Conservation (phyloP, 176 grass and related monocot genomes). For the Elymus sibiricus region DNA sequence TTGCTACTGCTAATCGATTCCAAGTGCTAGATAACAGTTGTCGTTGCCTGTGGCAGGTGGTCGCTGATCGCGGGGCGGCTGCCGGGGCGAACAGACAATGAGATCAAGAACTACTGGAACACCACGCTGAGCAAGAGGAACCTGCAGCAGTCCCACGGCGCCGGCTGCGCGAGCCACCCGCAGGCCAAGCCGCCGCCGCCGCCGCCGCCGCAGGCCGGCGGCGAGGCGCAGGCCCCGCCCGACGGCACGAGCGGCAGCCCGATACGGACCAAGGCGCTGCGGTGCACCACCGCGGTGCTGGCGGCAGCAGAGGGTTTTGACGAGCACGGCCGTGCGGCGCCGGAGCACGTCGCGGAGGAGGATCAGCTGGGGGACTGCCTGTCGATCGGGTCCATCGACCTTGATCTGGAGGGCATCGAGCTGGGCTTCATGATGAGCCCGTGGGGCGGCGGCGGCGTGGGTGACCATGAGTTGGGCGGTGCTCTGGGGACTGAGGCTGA, state of each 20-base stretch:
- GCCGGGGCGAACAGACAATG: slow-evolving; percentile 53
- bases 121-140: slow-evolving; percentile 37
- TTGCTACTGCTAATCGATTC: not conserved
- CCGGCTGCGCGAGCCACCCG: not conserved
- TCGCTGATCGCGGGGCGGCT: slow-evolving; percentile 41
- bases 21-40: not conserved
- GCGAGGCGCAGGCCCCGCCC: not conserved
- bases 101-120: slow-evolving; percentile 62
- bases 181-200: not conserved
- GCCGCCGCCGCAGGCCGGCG: not conserved
- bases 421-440: slow-evolving; percentile 35
- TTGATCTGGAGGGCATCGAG: slow-evolving; percentile 22
- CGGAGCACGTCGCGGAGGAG: not conserved
- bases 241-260: slow-evolving; percentile 9
- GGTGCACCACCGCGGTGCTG: slow-evolving; percentile 13
- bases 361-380: not conserved
- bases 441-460: not conserved
- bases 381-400: not conserved
- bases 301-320: not conserved
- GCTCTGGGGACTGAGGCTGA: not conserved
- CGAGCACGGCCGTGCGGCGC: not conserved
- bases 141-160: not conserved
- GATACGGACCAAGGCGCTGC: slow-evolving; percentile 29
- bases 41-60: slow-evolving; percentile 16
- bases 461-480: not conserved